Evolutionary conservation across 2,329 filamentous ascomycete genomes (phyloP).

Genomic region (Helminthosporium solani): DNA sequence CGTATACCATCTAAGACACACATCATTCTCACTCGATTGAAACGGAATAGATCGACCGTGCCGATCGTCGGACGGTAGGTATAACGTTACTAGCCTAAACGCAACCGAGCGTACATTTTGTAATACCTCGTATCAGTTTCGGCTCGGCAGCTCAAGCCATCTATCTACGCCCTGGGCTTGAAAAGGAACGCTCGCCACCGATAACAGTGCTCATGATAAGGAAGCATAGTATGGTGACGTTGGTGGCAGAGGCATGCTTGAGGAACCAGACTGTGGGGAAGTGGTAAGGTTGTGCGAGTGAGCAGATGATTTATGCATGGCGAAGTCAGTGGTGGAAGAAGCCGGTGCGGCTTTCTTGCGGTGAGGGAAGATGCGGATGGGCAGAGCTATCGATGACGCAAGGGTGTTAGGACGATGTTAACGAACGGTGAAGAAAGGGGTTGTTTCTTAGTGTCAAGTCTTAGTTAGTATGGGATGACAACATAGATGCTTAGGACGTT

Average conservation of each 20-base stretch:
- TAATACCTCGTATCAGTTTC: background rate
- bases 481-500: conserved; percentile 1
- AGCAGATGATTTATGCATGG: conserved; percentile 12
- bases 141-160: background rate
- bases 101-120: conserved; percentile 6
- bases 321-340: background rate
- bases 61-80: conserved; percentile 11
- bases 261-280: background rate
- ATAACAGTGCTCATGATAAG: conserved; percentile 1
- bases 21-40: conserved; percentile 8
- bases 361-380: background rate
- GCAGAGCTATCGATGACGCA: conserved; percentile 1
- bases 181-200: background rate
- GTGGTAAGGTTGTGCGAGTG: conserved; percentile 9
- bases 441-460: background rate
- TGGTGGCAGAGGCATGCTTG: conserved; percentile 8
- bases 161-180: background rate
- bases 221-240: conserved; percentile 13
- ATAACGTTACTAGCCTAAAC: conserved; percentile 8
- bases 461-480: background rate
- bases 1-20: conserved; percentile 8
- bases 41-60: conserved; percentile 5
- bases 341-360: background rate
- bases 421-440: background rate
- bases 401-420: background rate